Conservation (phyloP, 441 rosid species). For the Pelargonium myrrhifolium region DNA sequence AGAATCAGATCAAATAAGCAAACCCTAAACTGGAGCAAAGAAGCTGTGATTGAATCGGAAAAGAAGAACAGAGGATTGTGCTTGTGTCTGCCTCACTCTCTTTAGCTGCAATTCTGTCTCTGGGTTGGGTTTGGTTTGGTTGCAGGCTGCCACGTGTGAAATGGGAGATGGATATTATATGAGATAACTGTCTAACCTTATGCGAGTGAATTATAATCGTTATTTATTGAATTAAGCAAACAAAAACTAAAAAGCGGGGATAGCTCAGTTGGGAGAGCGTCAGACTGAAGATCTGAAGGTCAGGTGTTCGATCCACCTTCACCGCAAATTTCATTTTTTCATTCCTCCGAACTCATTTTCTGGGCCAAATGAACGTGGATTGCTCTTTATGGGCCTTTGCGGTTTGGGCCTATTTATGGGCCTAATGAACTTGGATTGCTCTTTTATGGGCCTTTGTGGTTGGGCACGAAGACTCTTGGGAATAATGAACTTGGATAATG, state of each 20-base stretch:
- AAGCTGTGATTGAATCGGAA: not conserved
- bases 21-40: not conserved
- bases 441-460: too few species aligned
- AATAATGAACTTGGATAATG: too few species aligned
- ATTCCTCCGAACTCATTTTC: too few species aligned
- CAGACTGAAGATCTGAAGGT: slow-evolving; percentile 55
- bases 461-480: too few species aligned
- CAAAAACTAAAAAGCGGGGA: slow-evolving; percentile 56
- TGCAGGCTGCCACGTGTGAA: slow-evolving; percentile 28
- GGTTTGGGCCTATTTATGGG: too few species aligned
- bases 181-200: too few species aligned
- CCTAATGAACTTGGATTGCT: too few species aligned
- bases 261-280: slow-evolving; percentile 97
- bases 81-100: not conserved
- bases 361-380: too few species aligned
- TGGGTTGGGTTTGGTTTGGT: not conserved
- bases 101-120: not conserved
- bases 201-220: too few species aligned
- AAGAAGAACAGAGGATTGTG: not conserved
- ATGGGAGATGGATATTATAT: slow-evolving; percentile 12
- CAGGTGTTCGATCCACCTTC: slow-evolving; percentile 49
- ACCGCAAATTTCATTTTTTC: too few species aligned
- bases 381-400: too few species aligned
- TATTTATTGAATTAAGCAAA: too few species aligned
- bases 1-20: not conserved